A percentile compares a stretch with the other conserved stretches of the same genome.
These are phyloP conservation scores for Trichosporon sp. DNA, from an alignment of 1,284 basidiomycete genomes.

Conservation along the genomic window DNA sequence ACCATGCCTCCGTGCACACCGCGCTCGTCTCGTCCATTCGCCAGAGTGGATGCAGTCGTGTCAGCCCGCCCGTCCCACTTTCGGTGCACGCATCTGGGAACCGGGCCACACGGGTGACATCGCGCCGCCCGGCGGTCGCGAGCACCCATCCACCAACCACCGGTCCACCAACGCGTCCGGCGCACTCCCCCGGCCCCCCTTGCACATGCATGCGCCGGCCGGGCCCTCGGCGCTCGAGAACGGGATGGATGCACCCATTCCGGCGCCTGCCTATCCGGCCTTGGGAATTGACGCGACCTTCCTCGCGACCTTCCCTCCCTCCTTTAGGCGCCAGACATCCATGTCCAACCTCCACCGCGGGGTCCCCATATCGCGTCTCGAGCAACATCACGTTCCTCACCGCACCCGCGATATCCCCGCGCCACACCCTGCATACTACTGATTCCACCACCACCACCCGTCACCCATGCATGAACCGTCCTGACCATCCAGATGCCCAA, in stretches of 20 bases:
- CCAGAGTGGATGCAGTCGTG: neutral
- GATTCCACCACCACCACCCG: neutral
- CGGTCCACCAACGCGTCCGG: neutral
- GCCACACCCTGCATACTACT: neutral
- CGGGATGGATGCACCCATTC: constrained; percentile 8
- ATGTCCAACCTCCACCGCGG: constrained; percentile 2
- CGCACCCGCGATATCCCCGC: neutral
- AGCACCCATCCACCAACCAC: neutral
- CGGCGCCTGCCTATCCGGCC: neutral
- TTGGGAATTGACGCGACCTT: constrained; percentile 1
- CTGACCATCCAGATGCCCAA: constrained; percentile 56
- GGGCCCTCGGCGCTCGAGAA: neutral
- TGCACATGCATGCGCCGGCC: neutral
- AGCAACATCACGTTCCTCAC: neutral
- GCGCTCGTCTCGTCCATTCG: neutral
- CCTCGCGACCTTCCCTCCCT: neutral
- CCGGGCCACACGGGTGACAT: neutral
- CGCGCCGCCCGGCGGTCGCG: neutral
- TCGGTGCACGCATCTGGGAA: neutral
- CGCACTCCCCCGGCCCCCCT: neutral
- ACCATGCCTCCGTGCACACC: neutral
- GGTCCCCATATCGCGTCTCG: neutral
- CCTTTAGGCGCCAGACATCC: neutral
- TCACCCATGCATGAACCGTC: constrained; percentile 3
- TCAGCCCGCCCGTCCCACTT: neutral